These are phyloP conservation scores for Coemansia sp. DNA, from an alignment of 192 early-diverging fungal species.

Conservation along the genomic window DNA sequence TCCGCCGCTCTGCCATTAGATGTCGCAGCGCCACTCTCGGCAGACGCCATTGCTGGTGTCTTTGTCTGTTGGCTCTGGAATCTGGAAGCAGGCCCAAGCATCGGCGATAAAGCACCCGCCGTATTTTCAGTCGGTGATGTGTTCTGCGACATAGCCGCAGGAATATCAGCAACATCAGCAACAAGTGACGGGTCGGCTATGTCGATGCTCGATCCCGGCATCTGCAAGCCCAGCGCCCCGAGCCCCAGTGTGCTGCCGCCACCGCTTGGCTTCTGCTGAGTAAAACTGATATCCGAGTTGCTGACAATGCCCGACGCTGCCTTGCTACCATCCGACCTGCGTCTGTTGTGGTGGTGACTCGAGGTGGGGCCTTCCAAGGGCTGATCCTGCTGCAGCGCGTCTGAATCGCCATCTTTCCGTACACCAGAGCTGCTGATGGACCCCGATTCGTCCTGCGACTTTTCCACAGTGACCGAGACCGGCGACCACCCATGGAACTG, in stretches of 20 bases:
- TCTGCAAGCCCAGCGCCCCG: no score
- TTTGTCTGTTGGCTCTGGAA: no score
- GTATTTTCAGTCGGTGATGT: conserved; percentile 5
- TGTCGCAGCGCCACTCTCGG: no score
- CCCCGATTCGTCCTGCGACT: background rate
- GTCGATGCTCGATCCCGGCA: conserved; percentile 1
- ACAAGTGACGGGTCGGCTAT: conserved; percentile 32
- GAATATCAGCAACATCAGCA: conserved; percentile 35
- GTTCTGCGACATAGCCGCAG: conserved; percentile 16
- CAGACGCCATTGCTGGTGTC: no score
- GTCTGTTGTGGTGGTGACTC: no score
- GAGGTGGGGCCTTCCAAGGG: background rate
- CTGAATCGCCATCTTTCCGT: background rate
- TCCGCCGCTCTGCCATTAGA: no score
- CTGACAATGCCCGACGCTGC: no score
- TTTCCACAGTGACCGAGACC: background rate
- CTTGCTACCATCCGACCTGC: background rate
- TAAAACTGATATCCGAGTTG: no score
- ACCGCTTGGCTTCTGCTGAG: no score
- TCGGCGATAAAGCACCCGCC: no score
- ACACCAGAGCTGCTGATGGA: background rate
- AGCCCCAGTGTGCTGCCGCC: no score
- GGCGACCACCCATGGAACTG: conserved; percentile 27
- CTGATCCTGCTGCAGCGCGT: background rate
- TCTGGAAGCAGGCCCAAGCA: no score